These are phyloP conservation scores for Trichoderma cornu-damae DNA, from an alignment of 2,329 filamentous ascomycete genomes.

Conservation along the genomic window DNA sequence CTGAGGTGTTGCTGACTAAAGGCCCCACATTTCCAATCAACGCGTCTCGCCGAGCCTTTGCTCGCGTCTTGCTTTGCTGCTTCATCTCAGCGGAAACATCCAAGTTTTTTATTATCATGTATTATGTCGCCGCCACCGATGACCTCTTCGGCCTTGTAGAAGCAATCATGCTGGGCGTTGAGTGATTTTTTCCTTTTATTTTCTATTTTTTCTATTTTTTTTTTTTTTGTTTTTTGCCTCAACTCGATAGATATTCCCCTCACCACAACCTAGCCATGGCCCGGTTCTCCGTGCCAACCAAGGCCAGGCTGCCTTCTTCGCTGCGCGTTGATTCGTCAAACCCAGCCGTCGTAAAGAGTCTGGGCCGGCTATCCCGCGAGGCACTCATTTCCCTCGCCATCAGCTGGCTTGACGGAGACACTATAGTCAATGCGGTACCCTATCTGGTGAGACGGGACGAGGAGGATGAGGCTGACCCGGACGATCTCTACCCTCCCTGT, in stretches of 20 bases:
- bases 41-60: constrained; percentile 6
- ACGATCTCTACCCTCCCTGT: constrained; percentile 65
- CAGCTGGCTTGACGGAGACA: constrained; percentile 69
- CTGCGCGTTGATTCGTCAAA: constrained; percentile 63
- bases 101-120: not conserved
- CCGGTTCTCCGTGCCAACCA: constrained; percentile 62
- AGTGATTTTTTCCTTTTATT: not conserved
- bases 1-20: constrained; percentile 16
- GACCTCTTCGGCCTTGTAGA: not conserved
- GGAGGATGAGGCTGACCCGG: constrained; percentile 46
- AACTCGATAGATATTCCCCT: not conserved
- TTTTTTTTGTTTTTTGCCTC: too few relatives aligned
- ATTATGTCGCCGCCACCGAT: not conserved
- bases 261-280: constrained; percentile 37
- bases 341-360: constrained; percentile 57
- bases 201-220: too few relatives aligned
- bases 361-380: constrained; percentile 65
- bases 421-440: constrained; percentile 49
- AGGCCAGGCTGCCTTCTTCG: constrained; percentile 64
- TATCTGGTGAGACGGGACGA: constrained; percentile 29
- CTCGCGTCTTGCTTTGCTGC: constrained; percentile 1
- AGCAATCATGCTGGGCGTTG: constrained; percentile 6
- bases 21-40: not conserved
- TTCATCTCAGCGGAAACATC: constrained; percentile 1
- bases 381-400: constrained; percentile 67